Evolutionary conservation across 768 basidiomycete genomes (phyloP), one percentile per base, ranked within the genome.

Genomic region (Stropharia rugosoannulata): DNA sequence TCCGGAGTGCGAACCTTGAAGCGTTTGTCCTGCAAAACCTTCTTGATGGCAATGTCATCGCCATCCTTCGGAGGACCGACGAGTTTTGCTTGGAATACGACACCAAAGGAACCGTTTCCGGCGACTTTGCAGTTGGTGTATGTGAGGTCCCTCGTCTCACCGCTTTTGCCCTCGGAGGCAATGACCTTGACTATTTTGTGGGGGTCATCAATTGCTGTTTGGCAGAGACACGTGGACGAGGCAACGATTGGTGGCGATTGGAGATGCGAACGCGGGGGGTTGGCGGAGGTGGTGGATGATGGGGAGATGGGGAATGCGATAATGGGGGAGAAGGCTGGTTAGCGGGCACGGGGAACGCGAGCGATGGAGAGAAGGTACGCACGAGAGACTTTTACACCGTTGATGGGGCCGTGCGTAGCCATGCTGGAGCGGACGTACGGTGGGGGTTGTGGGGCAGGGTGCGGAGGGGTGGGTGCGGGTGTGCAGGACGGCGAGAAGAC

Each of bases 41-140:
- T 98, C 92, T 99, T 99, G 83, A 99, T 99, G 48, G 97, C 97
- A 68, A 99, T 97, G 63, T 98, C 94, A 56, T 90, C 89, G 16
- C 76, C 77, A 35, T 82, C 83, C 66, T 84, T 83, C 42, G 80
- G 74, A 7, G 80, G 79, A 12, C 79, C 79, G 48, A 95, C 78
- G 53, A 98, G 85, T 74, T 86, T 93, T 56, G 95, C 96, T 62
- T 95, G 93, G 73, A 95, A 98, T 60, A 99, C 97, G 72, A 99
- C 95, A 64, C 97, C 97, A 67, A 99, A 99, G 56, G 94, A 96
- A 73, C 97, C 97, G 69, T 99, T 98, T 54, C 97, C 97, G 67
- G 95, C 91, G 69, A 99, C 93, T 76, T 97, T 98, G 82, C 91
- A 96, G 72, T 92, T 95, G 64, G 92, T 97, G 78, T 99, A 99